Conservation (phyloP, 2,329 filamentous ascomycete species). For the Pseudogymnoascus sp. region DNA sequence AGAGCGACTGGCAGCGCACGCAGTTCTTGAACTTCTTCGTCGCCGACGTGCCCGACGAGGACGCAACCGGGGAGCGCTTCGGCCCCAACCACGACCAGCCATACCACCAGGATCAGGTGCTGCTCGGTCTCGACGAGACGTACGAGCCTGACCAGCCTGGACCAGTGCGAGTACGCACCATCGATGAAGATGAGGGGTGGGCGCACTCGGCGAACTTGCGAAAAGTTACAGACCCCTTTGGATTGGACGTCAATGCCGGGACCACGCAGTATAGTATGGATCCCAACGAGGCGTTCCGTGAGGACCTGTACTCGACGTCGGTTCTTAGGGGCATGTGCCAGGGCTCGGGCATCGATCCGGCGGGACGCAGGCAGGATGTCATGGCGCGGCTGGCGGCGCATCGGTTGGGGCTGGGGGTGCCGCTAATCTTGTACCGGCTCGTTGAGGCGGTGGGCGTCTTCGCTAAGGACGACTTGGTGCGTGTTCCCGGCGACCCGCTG, state of each 20-base stretch:
- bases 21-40: background rate
- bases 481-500: background rate
- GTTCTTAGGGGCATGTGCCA: background rate
- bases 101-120: background rate
- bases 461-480: background rate
- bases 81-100: background rate
- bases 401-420: background rate
- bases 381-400: background rate
- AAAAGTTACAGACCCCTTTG: background rate
- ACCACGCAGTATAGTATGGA: slow-evolving; percentile 5
- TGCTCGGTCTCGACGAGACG: background rate
- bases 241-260: background rate
- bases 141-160: background rate
- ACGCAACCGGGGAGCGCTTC: background rate
- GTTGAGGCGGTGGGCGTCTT: background rate
- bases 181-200: slow-evolving; percentile 1
- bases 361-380: background rate
- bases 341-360: background rate
- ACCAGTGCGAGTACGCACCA: background rate
- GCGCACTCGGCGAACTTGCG: background rate
- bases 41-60: background rate
- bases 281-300: background rate
- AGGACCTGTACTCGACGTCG: background rate
- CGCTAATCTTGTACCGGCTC: background rate
- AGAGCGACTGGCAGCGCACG: background rate